Base-by-base conservation (phyloP, 305 asterid genomes). In the Fraxinus baroniana region DNA sequence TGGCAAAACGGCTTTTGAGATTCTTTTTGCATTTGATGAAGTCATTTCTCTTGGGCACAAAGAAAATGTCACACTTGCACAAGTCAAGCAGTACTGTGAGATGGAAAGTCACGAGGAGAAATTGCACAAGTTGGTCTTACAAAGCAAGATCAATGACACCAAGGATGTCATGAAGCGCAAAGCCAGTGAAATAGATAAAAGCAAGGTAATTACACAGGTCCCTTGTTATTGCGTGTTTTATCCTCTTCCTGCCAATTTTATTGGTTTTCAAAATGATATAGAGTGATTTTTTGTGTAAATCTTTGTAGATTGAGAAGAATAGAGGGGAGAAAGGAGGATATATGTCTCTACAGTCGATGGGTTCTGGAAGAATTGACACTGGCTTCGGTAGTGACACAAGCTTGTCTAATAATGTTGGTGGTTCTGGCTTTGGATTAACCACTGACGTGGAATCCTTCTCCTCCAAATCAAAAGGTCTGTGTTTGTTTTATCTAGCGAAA, bases 51-150 rank as follows among this genome's bases (percentile, higher is more conserved):
- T 94, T 84, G 97, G 98, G 71, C 94, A 93, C 94, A 94, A 92
- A 84, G 98, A 94, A 88, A 93, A 89, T 87, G 95, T 92, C 78
- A 92, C 95, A 22, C 93, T 89, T 78, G 89, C 97, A 62, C 98
- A 92, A 92, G 98, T 94, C 88, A 93, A 93, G 84, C 98, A 93
- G 93, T 94, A 93, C 80, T 91, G 97, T 83, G 98, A 93, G 85
- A 94, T 94, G 98, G 98, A 94, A 87, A 94, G 98, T 84, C 97
- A 91, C 5, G 98, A 94, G 89, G 97, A 94, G 81, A 89, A 87
- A 83, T 85, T 93, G 91, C 98, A 94, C 88, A 94, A 91, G 90
- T 84, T 93, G 90, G 93, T 91, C 76, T 46, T 89, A 81, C 94
- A 93, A 84, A 94, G 91, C 91, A 93, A 94, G 91, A 94, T 94